phyloP scores from a whole-genome alignment of 2,329 filamentous ascomycete species.

The Ophiostoma montium region DNA sequence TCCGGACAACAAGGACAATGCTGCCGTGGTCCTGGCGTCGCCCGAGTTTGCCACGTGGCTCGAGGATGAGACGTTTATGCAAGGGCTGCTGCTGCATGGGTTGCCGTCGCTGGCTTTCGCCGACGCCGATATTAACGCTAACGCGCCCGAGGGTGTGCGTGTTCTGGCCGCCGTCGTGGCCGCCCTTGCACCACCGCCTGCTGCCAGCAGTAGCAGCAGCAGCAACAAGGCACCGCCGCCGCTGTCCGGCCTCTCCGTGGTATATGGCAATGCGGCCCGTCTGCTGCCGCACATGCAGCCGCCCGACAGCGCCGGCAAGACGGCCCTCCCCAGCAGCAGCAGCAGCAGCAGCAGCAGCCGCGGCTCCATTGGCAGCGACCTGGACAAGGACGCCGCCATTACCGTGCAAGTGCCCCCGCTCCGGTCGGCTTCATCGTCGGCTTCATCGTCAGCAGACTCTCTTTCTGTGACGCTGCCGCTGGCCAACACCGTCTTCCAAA shows the following conservation, averaged over 20 bases:
- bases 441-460: slow-evolving; percentile 13
- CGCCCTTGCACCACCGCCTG: slow-evolving; percentile 29
- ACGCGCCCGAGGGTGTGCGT: slow-evolving; percentile 19
- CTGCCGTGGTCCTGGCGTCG: slow-evolving; percentile 36
- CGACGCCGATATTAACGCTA: background rate
- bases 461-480: slow-evolving; percentile 45
- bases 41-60: slow-evolving; percentile 33
- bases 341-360: slow-evolving; percentile 1
- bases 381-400: slow-evolving; percentile 27
- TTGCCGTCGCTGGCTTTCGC: too few relatives aligned
- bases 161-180: slow-evolving; percentile 44
- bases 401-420: slow-evolving; percentile 25
- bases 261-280: slow-evolving; percentile 26
- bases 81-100: slow-evolving; percentile 18
- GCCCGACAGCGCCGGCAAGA: background rate
- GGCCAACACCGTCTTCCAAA: slow-evolving; percentile 67
- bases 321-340: background rate
- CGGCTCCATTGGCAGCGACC: slow-evolving; percentile 11
- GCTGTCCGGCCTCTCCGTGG: slow-evolving; percentile 34
- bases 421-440: background rate
- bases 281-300: slow-evolving; percentile 36
- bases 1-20: slow-evolving; percentile 19
- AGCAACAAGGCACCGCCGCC: slow-evolving; percentile 12
- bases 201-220: background rate
- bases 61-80: slow-evolving; percentile 27